Evolutionary conservation across 148 eudicot species (phyloP), one percentile per base, ranked within the genome.

Genomic region (Dianthus caryophyllus): DNA sequence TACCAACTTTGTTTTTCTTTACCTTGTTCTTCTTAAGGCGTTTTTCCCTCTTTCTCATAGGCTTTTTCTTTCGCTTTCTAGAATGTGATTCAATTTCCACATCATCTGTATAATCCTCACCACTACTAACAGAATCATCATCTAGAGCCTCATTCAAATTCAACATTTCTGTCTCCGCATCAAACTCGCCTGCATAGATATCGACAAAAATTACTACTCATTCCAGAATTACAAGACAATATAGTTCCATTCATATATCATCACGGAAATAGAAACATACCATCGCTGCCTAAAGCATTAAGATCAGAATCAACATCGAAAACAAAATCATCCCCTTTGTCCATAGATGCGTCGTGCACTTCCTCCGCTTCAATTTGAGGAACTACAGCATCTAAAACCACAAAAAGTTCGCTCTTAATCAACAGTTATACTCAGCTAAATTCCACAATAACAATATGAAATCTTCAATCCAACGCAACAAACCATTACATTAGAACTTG

Each of bases 81-180:
- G 18, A 29, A 61, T 9, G 2, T 24, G 30, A 36, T 56, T 13
- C 59, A 24, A 17, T n/a, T 44, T 43, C 77, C 60, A 50, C 64
- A 25, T 69, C 67, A 66, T 33, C 38, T 2, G 44, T 64, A 61
- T 46, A 62, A 25, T 68, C 77, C 38, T 53, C 57, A 55, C 30
- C 51, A 43, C 59, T 49, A 51, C 31, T 57, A 70, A n/a, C n/a
- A n/a, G n/a, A n/a, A n/a, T 64, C 70, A 33, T 22, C 50, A 51
- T 22, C 48, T 6, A 71, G 78, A 54, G 21, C 18, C 69, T 75
- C 67, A 55, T 70, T 67, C 59, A 76, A 56, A 67, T 76, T 72
- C n/a, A 66, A 27, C 43, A 29, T 15, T 61, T 73, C 75, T 5
- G 31, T 13, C 8, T 36, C 31, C 21, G n/a, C 26, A 51, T 73